These are phyloP conservation scores for Psilocybe azurescens DNA, from an alignment of 768 basidiomycete genomes.

Conservation along the genomic window DNA sequence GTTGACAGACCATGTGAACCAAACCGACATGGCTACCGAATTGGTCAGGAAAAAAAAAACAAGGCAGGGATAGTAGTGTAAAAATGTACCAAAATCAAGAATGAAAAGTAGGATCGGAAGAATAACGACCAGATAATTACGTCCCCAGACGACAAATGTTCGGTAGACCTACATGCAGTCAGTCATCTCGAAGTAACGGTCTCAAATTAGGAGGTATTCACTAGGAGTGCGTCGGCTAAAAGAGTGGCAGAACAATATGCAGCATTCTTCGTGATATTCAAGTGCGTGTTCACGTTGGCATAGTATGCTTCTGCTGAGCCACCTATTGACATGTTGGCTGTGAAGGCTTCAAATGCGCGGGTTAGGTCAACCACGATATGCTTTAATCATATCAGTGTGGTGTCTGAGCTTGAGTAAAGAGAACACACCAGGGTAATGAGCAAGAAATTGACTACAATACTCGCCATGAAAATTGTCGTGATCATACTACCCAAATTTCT, in stretches of 20 bases:
- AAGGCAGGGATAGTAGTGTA: no score
- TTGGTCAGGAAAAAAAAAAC: not conserved
- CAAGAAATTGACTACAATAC: not conserved
- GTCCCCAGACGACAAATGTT: slow-evolving; percentile 25
- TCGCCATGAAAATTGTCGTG: not conserved
- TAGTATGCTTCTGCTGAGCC: not conserved
- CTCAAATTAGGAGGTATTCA: not conserved
- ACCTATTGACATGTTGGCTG: not conserved
- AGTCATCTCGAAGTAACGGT: not conserved
- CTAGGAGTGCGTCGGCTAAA: not conserved
- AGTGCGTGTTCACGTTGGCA: not conserved
- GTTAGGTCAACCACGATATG: slow-evolving; percentile 3
- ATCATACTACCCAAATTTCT: not conserved
- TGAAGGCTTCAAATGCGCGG: slow-evolving; percentile 2
- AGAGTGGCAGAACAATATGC: slow-evolving; percentile 1
- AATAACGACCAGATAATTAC: slow-evolving; percentile 15
- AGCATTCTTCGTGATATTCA: not conserved
- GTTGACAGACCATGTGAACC: slow-evolving; percentile 2
- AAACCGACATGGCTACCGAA: slow-evolving; percentile 1
- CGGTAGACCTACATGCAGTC: slow-evolving; percentile 23
- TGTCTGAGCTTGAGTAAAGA: not conserved
- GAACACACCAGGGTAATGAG: slow-evolving; percentile 1
- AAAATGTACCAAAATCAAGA: slow-evolving; percentile 14
- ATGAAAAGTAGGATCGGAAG: slow-evolving; percentile 18
- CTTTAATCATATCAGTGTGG: not conserved